These are phyloP conservation scores for Umbelopsis ramanniana DNA, from an alignment of 192 early-diverging fungal species.

Conservation along the genomic window DNA sequence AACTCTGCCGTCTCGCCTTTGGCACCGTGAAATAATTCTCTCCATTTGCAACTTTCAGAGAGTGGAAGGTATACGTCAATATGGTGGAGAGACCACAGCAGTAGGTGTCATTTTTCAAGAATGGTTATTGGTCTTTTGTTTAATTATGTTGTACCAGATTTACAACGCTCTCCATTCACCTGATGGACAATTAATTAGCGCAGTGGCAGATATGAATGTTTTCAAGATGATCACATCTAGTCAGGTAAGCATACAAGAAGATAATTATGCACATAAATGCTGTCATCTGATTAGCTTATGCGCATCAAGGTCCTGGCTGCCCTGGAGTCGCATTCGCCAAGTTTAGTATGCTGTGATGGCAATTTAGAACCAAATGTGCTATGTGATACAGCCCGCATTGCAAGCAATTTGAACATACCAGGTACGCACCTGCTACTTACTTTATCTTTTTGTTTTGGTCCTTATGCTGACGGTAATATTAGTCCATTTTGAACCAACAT, in stretches of 20 bases:
- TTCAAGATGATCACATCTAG: slow-evolving; percentile 54
- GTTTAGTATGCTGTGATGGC: slow-evolving; percentile 74
- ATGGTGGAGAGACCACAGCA: slow-evolving; percentile 57
- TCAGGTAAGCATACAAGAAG: slow-evolving; percentile 5
- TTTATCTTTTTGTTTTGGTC: slow-evolving; percentile 20
- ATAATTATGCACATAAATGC: background rate
- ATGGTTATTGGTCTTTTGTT: slow-evolving; percentile 33
- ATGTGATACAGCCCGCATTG: slow-evolving; percentile 45
- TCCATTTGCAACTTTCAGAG: background rate
- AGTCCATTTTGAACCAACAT: slow-evolving; percentile 86
- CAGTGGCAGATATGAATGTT: slow-evolving; percentile 94
- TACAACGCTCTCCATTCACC: slow-evolving; percentile 81
- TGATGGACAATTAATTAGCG: slow-evolving; percentile 74
- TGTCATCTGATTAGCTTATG: background rate
- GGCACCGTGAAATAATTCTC: too few relatives aligned
- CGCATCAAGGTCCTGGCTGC: slow-evolving; percentile 36
- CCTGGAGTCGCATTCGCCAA: slow-evolving; percentile 43
- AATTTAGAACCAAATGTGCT: slow-evolving; percentile 63
- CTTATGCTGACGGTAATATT: background rate
- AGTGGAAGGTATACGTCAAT: background rate
- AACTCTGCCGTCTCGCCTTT: too few relatives aligned
- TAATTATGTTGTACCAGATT: slow-evolving; percentile 24
- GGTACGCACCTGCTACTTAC: slow-evolving; percentile 38
- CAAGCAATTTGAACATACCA: slow-evolving; percentile 42
- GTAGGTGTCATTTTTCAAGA: slow-evolving; percentile 6